Evolutionary conservation across 1,284 basidiomycete genomes (phyloP).

Genomic region (Cutaneotrichosporon mucoides): DNA sequence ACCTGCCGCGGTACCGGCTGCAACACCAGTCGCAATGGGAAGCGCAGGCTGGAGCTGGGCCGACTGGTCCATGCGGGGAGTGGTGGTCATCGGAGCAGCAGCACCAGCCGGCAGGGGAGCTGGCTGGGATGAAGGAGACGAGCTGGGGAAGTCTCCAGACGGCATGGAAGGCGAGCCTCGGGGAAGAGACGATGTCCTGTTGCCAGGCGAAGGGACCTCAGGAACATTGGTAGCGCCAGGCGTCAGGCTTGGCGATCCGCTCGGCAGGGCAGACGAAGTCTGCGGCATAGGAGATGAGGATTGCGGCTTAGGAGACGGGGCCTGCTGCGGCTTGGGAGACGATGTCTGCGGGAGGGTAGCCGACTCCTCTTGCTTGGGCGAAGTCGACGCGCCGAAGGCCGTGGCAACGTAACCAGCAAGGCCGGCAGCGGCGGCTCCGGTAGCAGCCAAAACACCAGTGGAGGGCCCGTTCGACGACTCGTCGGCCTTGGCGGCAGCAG

Average conservation of each 20-base stretch:
- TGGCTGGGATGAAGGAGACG: background rate
- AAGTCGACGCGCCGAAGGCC: background rate
- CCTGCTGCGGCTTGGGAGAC: no score
- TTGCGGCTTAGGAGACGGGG: no score
- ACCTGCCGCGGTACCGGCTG: background rate
- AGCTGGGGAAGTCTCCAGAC: background rate
- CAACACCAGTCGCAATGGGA: conserved; percentile 1
- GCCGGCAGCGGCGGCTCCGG: background rate
- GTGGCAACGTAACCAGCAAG: background rate
- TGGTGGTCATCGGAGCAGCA: background rate
- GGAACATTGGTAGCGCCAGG: background rate
- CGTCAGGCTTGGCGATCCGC: background rate
- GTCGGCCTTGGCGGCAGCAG: background rate
- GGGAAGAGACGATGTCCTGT: background rate
- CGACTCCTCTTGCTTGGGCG: background rate
- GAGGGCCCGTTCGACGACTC: background rate
- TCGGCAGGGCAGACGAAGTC: background rate
- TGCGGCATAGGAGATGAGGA: no score
- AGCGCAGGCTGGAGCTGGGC: conserved; percentile 6
- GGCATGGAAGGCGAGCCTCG: background rate
- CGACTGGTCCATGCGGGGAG: background rate
- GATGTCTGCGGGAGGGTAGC: no score
- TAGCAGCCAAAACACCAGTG: background rate
- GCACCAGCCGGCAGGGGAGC: background rate
- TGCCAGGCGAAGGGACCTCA: background rate